Evolutionary conservation across 2,329 filamentous ascomycete species (phyloP).

Genomic region (Intubia oerlemansii): DNA sequence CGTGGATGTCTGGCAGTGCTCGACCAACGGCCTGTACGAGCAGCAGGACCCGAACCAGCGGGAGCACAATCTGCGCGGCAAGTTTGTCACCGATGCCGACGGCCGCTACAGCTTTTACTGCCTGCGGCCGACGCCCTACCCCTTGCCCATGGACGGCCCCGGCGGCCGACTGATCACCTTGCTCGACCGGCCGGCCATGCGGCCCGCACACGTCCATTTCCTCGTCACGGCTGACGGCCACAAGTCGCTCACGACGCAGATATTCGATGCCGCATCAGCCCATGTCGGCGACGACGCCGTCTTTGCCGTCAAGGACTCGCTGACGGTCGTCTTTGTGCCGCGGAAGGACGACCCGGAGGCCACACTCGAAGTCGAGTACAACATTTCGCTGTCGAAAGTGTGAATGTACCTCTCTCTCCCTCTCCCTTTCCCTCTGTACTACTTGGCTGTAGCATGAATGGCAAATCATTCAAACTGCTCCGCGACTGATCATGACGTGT

Average conservation of each 20-base stretch:
- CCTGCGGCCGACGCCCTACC: slow-evolving; percentile 35
- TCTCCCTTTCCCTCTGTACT: too few species aligned
- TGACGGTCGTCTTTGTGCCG: slow-evolving; percentile 15
- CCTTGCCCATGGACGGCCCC: slow-evolving; percentile 12
- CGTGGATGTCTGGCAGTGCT: slow-evolving; percentile 43
- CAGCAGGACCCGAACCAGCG: slow-evolving; percentile 37
- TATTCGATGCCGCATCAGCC: slow-evolving; percentile 38
- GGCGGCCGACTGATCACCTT: slow-evolving; percentile 14
- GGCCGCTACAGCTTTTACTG: slow-evolving; percentile 43
- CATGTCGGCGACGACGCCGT: slow-evolving; percentile 28
- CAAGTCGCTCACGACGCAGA: slow-evolving; percentile 49
- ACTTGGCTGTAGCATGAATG: too few species aligned
- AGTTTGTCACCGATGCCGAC: slow-evolving; percentile 19
- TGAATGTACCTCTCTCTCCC: too few species aligned
- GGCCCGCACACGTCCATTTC: slow-evolving; percentile 18
- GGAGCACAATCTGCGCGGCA: slow-evolving; percentile 8
- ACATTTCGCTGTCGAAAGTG: slow-evolving; percentile 10
- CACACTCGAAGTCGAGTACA: slow-evolving; percentile 14
- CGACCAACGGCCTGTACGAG: slow-evolving; percentile 41
- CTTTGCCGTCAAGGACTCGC: slow-evolving; percentile 19
- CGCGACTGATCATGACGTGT: too few species aligned
- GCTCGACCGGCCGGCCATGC: slow-evolving; percentile 15
- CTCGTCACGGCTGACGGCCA: slow-evolving; percentile 29
- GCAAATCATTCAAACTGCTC: too few species aligned
- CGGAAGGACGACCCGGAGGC: slow-evolving; percentile 12